These are phyloP conservation scores for Phytophthora uliginosa DNA, from an alignment of 352 stramenopile species.

Conservation along the genomic window DNA sequence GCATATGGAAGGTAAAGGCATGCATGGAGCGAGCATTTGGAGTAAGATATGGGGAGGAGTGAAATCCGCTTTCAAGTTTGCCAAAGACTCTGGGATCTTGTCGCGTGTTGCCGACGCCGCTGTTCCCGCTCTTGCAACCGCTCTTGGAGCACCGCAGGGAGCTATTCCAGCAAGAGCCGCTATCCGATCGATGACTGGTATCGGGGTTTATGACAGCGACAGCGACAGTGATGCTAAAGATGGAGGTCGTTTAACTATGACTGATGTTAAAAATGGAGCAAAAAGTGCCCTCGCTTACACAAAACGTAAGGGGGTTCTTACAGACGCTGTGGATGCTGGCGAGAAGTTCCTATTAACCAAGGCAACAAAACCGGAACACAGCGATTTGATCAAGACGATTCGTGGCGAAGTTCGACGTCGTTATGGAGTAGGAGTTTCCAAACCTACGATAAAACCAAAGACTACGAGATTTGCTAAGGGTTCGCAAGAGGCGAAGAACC, in stretches of 20 bases:
- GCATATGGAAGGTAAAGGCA: constrained; percentile 4
- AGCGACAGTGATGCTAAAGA: constrained; percentile 6
- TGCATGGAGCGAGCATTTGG: constrained; percentile 1
- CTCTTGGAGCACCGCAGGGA: too few relatives aligned
- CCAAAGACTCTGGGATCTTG: too few relatives aligned
- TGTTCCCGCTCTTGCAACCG: too few relatives aligned
- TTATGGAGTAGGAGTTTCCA: background rate
- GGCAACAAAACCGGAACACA: too few relatives aligned
- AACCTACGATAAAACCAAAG: too few relatives aligned
- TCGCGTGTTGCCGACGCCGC: too few relatives aligned
- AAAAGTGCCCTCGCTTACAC: background rate
- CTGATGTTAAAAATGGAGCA: constrained; percentile 14
- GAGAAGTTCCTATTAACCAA: too few relatives aligned
- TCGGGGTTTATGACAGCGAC: constrained; percentile 13
- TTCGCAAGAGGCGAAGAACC: background rate
- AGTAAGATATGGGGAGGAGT: background rate
- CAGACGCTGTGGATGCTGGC: background rate
- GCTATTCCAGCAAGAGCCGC: constrained; percentile 5
- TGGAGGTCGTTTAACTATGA: background rate
- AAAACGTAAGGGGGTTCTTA: constrained; percentile 17
- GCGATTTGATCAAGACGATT: too few relatives aligned
- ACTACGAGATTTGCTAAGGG: background rate
- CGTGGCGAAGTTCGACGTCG: too few relatives aligned
- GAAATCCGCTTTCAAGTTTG: too few relatives aligned
- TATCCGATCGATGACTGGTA: background rate